These are phyloP conservation scores for Corylus americana DNA, from an alignment of 306 rosid genomes.

Conservation along the genomic window DNA sequence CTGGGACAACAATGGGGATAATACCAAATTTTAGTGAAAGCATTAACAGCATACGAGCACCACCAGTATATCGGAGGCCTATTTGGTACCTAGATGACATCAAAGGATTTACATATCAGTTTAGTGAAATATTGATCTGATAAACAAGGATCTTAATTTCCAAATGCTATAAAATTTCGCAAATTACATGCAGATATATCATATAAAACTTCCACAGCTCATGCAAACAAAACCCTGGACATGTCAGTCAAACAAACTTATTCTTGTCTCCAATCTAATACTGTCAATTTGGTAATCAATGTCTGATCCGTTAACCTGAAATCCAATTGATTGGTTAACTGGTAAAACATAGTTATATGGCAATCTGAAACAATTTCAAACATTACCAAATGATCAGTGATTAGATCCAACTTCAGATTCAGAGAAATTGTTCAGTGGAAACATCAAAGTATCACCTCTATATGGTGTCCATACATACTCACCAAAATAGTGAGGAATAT, in stretches of 20 bases:
- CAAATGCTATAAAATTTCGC: background rate
- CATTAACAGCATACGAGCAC: slow-evolving; percentile 93
- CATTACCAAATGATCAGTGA: background rate
- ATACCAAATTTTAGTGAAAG: slow-evolving; percentile 90
- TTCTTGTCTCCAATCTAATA: background rate
- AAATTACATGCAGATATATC: background rate
- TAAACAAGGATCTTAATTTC: background rate
- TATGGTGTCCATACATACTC: background rate
- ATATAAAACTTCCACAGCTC: background rate
- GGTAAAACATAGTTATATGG: background rate
- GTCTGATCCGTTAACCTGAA: background rate
- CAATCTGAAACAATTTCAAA: background rate
- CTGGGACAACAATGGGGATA: slow-evolving; percentile 84
- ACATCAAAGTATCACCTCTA: background rate
- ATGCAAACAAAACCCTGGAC: background rate
- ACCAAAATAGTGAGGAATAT: background rate
- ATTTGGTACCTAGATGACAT: slow-evolving; percentile 83
- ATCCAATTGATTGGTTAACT: background rate
- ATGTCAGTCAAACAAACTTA: background rate
- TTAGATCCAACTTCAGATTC: background rate
- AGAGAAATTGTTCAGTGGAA: background rate
- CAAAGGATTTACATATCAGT: slow-evolving; percentile 20
- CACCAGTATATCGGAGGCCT: slow-evolving; percentile 94
- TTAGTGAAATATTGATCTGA: background rate
- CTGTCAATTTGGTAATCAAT: background rate